Percentiles rank a stretch among this genome's conserved stretches.
phyloP scores from a whole-genome alignment of 169 alveolate species.

The Plasmodium sp. region DNA sequence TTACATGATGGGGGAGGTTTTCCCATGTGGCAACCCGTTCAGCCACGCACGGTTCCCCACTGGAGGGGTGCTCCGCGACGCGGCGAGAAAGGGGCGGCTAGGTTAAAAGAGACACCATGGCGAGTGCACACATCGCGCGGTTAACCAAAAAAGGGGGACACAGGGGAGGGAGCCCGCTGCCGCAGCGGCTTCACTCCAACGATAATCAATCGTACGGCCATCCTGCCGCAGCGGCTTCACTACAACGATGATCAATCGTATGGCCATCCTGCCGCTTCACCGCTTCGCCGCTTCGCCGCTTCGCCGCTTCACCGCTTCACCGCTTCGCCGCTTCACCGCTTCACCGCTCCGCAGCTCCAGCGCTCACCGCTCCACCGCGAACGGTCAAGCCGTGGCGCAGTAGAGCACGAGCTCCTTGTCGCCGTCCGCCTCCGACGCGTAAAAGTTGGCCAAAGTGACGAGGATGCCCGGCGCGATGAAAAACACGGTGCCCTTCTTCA shows the following conservation, averaged over 20 bases:
- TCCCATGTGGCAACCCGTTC: background rate
- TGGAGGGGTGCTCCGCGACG: background rate
- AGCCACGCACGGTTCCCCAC: background rate
- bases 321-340: too few species aligned
- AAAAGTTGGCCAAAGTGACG: slow-evolving; percentile 28
- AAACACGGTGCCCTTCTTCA: slow-evolving; percentile 27
- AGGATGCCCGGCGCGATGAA: slow-evolving; percentile 35
- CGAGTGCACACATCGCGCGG: background rate
- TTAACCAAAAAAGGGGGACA: background rate
- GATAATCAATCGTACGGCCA: too few species aligned
- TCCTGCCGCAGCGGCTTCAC: too few species aligned
- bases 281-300: too few species aligned
- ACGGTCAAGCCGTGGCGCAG: slow-evolving; percentile 30
- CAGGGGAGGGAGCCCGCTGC: too few species aligned
- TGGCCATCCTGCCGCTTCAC: too few species aligned
- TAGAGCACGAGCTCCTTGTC: slow-evolving; percentile 45
- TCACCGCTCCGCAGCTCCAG: too few species aligned
- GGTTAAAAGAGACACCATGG: background rate
- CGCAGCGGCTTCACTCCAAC: too few species aligned
- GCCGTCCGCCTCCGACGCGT: slow-evolving; percentile 28
- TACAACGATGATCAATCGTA: too few species aligned
- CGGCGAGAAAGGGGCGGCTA: background rate
- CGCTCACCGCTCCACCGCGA: too few species aligned
- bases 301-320: too few species aligned
- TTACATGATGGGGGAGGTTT: background rate